Conservation (phyloP, 2,329 filamentous ascomycete genomes). For the Aureobasidium uvarum region DNA sequence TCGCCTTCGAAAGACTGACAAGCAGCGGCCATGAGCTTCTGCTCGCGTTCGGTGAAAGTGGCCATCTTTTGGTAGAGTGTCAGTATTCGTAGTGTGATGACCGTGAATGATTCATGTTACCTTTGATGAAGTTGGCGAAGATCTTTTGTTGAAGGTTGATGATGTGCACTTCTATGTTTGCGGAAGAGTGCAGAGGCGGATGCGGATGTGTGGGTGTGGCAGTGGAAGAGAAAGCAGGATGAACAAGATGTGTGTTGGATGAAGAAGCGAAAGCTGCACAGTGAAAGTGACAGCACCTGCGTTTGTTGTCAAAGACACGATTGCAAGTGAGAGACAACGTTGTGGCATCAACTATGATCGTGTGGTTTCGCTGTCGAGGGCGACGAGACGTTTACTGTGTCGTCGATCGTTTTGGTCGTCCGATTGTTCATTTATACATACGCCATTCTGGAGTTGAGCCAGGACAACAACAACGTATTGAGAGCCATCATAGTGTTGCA, state of each 20-base stretch:
- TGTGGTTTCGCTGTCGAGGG: no score
- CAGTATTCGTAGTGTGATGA: neutral
- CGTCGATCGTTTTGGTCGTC: no score
- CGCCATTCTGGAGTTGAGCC: no score
- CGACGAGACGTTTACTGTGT: no score
- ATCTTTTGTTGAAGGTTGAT: neutral
- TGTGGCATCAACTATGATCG: no score
- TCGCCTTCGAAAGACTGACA: conserved; percentile 35
- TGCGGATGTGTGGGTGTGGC: neutral
- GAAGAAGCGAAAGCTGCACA: neutral
- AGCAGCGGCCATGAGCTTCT: conserved; percentile 32
- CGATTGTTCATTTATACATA: no score
- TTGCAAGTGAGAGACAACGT: neutral
- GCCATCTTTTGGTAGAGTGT: conserved; percentile 4
- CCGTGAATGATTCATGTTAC: neutral
- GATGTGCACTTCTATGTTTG: neutral
- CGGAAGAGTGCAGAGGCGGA: neutral
- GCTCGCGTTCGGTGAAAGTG: conserved; percentile 33
- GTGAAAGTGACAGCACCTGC: neutral
- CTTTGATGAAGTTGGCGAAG: neutral
- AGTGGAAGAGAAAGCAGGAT: neutral
- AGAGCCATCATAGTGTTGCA: no score
- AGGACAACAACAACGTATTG: no score
- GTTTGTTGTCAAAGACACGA: neutral
- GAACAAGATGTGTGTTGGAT: neutral